These are phyloP conservation scores for Nelumbo lutea DNA, from an alignment of 164 flowering plant genomes.

Conservation along the genomic window DNA sequence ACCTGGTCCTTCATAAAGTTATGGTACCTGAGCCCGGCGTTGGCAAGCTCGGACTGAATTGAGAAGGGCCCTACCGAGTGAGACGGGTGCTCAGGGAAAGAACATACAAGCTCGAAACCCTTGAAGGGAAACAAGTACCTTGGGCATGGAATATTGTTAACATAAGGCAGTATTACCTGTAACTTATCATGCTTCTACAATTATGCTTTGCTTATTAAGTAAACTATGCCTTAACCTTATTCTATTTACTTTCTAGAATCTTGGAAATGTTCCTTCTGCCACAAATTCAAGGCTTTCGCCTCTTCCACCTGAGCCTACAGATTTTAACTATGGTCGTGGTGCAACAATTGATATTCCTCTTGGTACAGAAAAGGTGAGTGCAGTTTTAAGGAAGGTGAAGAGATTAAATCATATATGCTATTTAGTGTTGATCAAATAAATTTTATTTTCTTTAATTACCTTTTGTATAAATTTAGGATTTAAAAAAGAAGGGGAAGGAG, in stretches of 20 bases:
- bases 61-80: too few species aligned
- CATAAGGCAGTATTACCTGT: too few species aligned
- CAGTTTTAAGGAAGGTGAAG: background rate
- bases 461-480: conserved; percentile 39
- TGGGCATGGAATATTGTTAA: too few species aligned
- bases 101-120: too few species aligned
- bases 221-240: background rate
- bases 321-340: conserved; percentile 59
- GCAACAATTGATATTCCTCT: conserved; percentile 85
- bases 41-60: too few species aligned
- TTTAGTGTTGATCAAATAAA: background rate
- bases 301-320: conserved; percentile 91
- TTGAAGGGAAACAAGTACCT: too few species aligned
- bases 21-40: too few species aligned
- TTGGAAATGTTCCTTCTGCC: conserved; percentile 58
- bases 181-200: too few species aligned
- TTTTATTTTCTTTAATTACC: too few species aligned
- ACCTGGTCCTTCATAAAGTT: too few species aligned
- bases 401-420: background rate
- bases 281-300: conserved; percentile 83
- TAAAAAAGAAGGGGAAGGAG: conserved; percentile 81
- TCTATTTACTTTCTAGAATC: conserved; percentile 34
- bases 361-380: conserved; percentile 42
- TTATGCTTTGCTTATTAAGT: too few species aligned
- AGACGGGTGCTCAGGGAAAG: too few species aligned